phyloP scores from a whole-genome alignment of 164 flowering plant species.

The Litsea cubeba region DNA sequence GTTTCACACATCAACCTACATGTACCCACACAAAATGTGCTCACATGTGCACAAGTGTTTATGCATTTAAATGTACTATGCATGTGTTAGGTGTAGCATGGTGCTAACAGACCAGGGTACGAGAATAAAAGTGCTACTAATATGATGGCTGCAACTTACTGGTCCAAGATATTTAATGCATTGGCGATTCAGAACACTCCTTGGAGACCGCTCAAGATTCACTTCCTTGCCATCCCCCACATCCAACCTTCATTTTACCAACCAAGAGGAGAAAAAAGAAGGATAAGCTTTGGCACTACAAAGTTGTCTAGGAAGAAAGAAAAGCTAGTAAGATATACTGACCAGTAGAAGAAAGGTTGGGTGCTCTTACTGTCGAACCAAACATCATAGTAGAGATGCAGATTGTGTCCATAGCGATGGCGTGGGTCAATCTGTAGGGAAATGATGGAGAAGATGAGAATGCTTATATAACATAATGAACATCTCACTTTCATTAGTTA shows the following conservation, averaged over 20 bases:
- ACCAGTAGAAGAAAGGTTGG: conserved; percentile 85
- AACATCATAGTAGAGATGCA: conserved; percentile 53
- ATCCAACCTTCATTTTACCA: conserved; percentile 50
- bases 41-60: neutral
- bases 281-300: neutral
- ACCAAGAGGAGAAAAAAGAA: neutral
- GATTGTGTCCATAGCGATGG: conserved; percentile 67
- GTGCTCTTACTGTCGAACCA: conserved; percentile 52
- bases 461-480: neutral
- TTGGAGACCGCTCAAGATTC: conserved; percentile 44
- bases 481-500: neutral
- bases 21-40: neutral
- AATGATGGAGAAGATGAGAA: neutral
- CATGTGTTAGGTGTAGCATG: neutral
- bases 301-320: neutral
- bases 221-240: conserved; percentile 71
- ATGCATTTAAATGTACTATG: neutral
- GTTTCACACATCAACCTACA: conserved; percentile 3
- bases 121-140: neutral
- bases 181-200: conserved; percentile 46
- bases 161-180: conserved; percentile 75
- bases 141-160: conserved; percentile 29
- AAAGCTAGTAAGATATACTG: conserved; percentile 3
- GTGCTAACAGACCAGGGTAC: neutral
- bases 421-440: conserved; percentile 61